Percentiles rank a stretch among this genome's conserved stretches.
phyloP scores from a whole-genome alignment of 2,329 filamentous ascomycete species.

The Aspergillus thermomutatus region DNA sequence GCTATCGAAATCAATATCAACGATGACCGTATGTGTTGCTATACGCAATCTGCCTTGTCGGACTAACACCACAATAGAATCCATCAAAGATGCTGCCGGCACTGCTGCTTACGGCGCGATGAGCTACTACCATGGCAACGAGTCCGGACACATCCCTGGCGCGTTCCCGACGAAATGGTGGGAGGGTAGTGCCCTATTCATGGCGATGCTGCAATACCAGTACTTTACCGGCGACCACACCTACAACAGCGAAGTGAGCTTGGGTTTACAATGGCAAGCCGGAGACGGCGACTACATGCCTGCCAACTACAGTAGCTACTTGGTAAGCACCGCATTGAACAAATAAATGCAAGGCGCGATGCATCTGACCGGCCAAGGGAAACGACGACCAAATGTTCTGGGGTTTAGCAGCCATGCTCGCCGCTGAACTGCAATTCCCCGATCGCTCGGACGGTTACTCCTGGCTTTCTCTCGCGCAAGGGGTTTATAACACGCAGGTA shows the following conservation, averaged over 20 bases:
- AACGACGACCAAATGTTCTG: constrained; percentile 73
- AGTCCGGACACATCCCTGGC: constrained; percentile 50
- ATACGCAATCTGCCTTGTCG: not conserved
- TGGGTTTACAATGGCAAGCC: constrained; percentile 32
- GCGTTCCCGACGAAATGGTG: constrained; percentile 71
- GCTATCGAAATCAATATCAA: constrained; percentile 27
- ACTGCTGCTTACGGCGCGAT: constrained; percentile 49
- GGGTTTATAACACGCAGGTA: constrained; percentile 69
- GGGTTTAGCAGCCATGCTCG: constrained; percentile 65
- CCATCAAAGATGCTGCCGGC: constrained; percentile 43
- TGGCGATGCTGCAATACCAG: constrained; percentile 68
- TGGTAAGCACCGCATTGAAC: constrained; percentile 8
- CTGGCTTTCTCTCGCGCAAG: constrained; percentile 60
- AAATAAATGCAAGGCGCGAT: not conserved
- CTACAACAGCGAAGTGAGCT: constrained; percentile 58
- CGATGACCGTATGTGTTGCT: constrained; percentile 20
- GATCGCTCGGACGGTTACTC: constrained; percentile 47
- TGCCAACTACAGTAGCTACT: constrained; percentile 34
- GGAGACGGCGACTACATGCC: constrained; percentile 38
- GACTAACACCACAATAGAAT: constrained; percentile 25
- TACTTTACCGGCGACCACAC: constrained; percentile 61
- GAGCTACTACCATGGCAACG: constrained; percentile 52
- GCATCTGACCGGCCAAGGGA: constrained; percentile 36
- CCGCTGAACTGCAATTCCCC: constrained; percentile 63
- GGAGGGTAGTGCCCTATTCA: constrained; percentile 68